Base-by-base conservation (phyloP, 2,329 filamentous ascomycete species). In the Fonsecaea erecta region DNA sequence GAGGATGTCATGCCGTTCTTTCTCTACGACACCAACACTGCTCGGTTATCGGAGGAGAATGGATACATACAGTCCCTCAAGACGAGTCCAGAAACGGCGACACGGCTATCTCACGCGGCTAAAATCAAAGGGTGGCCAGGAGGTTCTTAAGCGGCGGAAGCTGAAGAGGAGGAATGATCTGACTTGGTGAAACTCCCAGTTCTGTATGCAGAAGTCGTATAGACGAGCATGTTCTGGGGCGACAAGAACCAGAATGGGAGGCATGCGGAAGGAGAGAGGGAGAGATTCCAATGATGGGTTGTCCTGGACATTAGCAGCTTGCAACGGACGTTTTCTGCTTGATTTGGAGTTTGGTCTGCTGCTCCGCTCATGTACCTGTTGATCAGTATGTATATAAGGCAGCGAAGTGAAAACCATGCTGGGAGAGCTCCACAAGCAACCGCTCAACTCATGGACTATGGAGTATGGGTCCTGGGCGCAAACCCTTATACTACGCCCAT, bases 81-180 rank as follows among this genome's bases (percentile, higher is more conserved):
- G 87, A 68, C 73, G 82, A 52, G 84, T 87, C 48, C 80, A 87
- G 74, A 89, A 88, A 77, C 79, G 86, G 68, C 80, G 86, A 71
- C 84, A 86, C 76, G 86, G 86, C 1, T 88, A 87, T 72, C 73
- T 88, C 65, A 77, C 82, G 9, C 75, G 86, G 71, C 68, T 86
- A 66, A 78, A 79, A 72, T 80, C 80, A 24, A 80, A 82, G 72
- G 83, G 80, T 58, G 86, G 86, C 26, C 77, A 83, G 72, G 81
- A 81, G 74, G 78, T 83, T 55, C 69, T 89, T 69, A 81, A 80
- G 75, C 79, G 85, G 73, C 79, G 86, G 74, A 77, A 79, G 71
- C 73, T 80, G 62, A 87, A 85, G 79, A 82, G 83, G 26, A 79
- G 85, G 74, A 81, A 75, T 69, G 77, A 74, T 56, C 73, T 85